Base-by-base conservation (phyloP, 495 filamentous ascomycete species). In the Parmelia sp. region DNA sequence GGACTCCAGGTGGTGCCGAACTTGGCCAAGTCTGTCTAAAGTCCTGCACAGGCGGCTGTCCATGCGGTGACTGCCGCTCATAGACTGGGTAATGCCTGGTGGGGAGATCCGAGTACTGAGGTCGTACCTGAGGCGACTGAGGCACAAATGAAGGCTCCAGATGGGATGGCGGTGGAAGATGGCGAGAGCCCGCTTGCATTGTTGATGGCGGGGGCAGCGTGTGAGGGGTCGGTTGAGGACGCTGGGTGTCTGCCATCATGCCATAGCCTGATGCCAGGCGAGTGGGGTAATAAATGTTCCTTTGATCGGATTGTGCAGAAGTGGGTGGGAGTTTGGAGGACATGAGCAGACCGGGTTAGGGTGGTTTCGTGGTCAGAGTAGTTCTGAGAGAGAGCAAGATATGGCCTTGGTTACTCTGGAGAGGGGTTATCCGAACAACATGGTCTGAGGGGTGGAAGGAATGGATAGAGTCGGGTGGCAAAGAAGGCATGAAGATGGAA, bases 61-160 rank as follows among this genome's bases (percentile, higher is more conserved):
- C 51, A 10, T 19, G 29, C 33, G 51, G 51, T 55, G 51, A 55
- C 27, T 33, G 51, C 51, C 51, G 53, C 17, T 62, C 44, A 42
- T 66, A 62, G 27, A 45, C 55, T 44, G 58, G 60, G 6, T 59
- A 53, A 47, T 66, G 58, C 25, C 57, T 53, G 8, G 59, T 62
- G 11, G 60, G 60, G 12, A 61, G 47, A 57, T 58, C 60, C 25
- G 64, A 61, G 40, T 66, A 62, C 39, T 57, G 64, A 33, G 64
- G 64, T 40, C 64, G 64, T 33, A 57, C 64, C 19, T 61, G 58
- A 25, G 58, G 64, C 25, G 60, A 61, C 25, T 57, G 64, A 29
- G 64, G 64, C 25, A 62, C 55, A 31, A 62, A 66, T 14, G 55
- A 57, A 62, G 64, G 64, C 53, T 66, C 58, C 23, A 66, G 29